These are phyloP conservation scores for Chondrostereum purpureum DNA, from an alignment of 1,284 basidiomycete species.

Conservation along the genomic window DNA sequence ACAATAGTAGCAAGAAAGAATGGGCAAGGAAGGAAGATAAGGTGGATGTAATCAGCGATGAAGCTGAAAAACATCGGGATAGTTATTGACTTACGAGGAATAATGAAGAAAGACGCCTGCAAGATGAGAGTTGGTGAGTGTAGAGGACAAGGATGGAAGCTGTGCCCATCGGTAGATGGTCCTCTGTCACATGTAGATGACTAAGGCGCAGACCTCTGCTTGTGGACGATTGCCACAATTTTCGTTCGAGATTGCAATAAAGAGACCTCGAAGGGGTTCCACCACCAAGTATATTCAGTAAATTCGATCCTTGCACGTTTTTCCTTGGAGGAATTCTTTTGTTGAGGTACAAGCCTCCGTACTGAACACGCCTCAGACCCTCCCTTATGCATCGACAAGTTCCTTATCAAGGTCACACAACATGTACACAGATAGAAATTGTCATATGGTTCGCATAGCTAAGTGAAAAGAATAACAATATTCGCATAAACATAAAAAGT, in stretches of 20 bases:
- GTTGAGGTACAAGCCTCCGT: too few relatives aligned
- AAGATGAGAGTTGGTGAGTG: constrained; percentile 1
- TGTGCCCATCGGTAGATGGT: neutral
- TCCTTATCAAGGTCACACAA: too few relatives aligned
- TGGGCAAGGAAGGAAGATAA: constrained; percentile 3
- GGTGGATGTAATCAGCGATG: constrained; percentile 1
- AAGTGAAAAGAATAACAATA: too few relatives aligned
- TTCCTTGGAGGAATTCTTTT: too few relatives aligned
- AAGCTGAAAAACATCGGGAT: neutral
- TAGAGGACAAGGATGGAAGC: constrained; percentile 14
- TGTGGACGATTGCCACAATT: constrained; percentile 1
- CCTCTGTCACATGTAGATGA: neutral
- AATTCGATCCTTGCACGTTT: too few relatives aligned
- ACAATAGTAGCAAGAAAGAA: constrained; percentile 14
- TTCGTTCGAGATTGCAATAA: constrained; percentile 10
- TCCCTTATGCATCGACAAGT: too few relatives aligned
- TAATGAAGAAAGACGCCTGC: neutral
- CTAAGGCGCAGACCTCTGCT: neutral
- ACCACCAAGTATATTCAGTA: too few relatives aligned
- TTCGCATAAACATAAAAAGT: too few relatives aligned
- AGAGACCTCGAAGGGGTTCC: too few relatives aligned
- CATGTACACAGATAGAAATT: too few relatives aligned
- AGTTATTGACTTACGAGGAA: neutral
- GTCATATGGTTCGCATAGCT: too few relatives aligned
- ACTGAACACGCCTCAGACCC: too few relatives aligned